Conservation (phyloP, 1,139 yeast genomes). For the Zhuliangozyma blackwelliae region DNA sequence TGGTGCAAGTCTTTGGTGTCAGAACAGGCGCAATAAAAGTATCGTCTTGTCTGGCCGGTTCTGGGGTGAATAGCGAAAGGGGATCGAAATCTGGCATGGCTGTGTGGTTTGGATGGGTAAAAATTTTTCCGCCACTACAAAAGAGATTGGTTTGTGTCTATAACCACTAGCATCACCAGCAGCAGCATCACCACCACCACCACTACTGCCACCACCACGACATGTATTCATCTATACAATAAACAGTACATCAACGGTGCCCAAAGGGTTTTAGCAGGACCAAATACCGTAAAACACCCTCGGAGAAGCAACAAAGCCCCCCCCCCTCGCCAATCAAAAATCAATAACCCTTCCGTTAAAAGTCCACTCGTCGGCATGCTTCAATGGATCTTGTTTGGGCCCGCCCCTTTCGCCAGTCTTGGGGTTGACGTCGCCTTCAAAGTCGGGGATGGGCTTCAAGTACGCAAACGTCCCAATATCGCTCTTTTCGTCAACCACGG, state of each 20-base stretch:
- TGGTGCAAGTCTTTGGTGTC: neutral
- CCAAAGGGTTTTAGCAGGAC: too few species aligned
- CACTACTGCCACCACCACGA: too few species aligned
- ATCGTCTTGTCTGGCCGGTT: slow-evolving; percentile 3
- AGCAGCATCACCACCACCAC: too few species aligned
- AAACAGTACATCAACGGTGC: too few species aligned
- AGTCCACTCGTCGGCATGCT: slow-evolving; percentile 75
- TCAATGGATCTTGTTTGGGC: slow-evolving; percentile 96
- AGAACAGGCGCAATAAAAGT: neutral
- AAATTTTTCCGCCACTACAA: too few species aligned
- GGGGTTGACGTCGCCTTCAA: slow-evolving; percentile 93
- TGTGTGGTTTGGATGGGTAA: neutral
- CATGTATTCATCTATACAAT: too few species aligned
- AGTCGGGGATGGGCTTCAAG: slow-evolving; percentile 82
- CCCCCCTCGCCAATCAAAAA: slow-evolving; percentile 39
- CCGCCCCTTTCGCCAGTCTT: slow-evolving; percentile 94
- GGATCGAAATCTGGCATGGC: slow-evolving; percentile 38
- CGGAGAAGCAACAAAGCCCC: neutral
- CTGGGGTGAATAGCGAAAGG: slow-evolving; percentile 36
- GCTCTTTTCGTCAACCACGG: slow-evolving; percentile 33
- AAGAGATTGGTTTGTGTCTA: too few species aligned
- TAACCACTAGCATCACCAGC: too few species aligned
- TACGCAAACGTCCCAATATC: slow-evolving; percentile 64
- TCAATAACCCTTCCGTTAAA: slow-evolving; percentile 96
- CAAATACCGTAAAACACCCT: too few species aligned